Conservation (phyloP, 371 early-diverging fungal species). For the Thermomucor indicae-seudaticae region DNA sequence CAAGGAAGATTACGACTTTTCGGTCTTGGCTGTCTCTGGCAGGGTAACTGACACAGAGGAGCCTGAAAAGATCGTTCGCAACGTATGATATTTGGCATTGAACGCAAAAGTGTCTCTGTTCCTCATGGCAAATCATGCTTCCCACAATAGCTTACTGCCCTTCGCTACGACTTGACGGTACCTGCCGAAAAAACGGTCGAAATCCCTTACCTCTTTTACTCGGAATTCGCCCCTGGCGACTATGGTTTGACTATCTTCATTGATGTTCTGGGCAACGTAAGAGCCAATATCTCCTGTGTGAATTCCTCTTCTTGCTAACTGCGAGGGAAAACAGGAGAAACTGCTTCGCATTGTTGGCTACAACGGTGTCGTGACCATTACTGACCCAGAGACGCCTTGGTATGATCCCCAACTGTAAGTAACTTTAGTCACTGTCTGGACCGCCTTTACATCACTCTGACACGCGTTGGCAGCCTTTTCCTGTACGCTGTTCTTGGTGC, state of each 20-base stretch:
- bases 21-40: constrained; percentile 39
- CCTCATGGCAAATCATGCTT: neutral
- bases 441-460: neutral
- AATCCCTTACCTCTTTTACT: constrained; percentile 41
- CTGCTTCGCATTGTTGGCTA: constrained; percentile 38
- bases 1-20: constrained; percentile 32
- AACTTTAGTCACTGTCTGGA: neutral
- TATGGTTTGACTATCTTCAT: constrained; percentile 36
- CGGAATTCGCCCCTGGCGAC: constrained; percentile 45
- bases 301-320: neutral
- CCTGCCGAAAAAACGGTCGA: constrained; percentile 27
- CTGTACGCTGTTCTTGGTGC: constrained; percentile 40
- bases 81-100: constrained; percentile 27
- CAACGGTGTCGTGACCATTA: constrained; percentile 38
- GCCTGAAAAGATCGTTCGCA: constrained; percentile 28
- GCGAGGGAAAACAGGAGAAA: constrained; percentile 18
- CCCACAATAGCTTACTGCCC: constrained; percentile 26
- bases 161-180: constrained; percentile 30
- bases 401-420: constrained; percentile 49
- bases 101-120: neutral
- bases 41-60: constrained; percentile 29
- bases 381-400: constrained; percentile 41
- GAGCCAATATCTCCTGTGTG: constrained; percentile 1
- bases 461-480: constrained; percentile 22
- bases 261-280: constrained; percentile 39